Base-by-base conservation (phyloP, 2,329 filamentous ascomycete genomes). In the Pestalotiopsis sp. region DNA sequence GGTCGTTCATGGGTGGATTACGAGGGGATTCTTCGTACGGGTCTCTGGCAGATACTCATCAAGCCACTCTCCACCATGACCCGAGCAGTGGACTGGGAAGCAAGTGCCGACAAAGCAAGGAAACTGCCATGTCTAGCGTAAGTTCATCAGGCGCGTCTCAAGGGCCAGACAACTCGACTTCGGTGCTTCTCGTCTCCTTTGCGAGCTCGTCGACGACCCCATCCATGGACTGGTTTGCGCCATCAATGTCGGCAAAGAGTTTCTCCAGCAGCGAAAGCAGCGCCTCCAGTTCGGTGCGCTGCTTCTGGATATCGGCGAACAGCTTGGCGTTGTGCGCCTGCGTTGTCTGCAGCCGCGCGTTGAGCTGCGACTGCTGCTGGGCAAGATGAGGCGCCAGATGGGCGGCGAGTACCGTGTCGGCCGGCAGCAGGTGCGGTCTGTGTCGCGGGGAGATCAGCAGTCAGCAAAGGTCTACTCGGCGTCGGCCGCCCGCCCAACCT, bases 311-410 rank as follows among this genome's bases (percentile, higher is more conserved):
- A 66, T 85, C 83, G 58, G 83, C 83, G 68, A 84, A 86, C 20
- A 90, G 79, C 5, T 78, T 80, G 14, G 85, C 84, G 75, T 91
- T 91, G 73, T 86, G 83, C 17, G 84, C 81, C 75, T 90, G 87
- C 58, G 83, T 83, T 25, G 86, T 88, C 74, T 87, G 86, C 41
- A 91, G 80, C 61, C 81, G 82, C 9, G 87, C 87, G 75, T 88
- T 88, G 70, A 91, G 84, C 72, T 86, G 84, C 2, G 83, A 84
- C 67, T 86, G 85, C 75, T 90, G 87, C 17, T 83, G 78, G 2
- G 81, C 80, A 4, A 90, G 82, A 65, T 86, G 82, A 0, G 87
- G 86, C 5, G 81, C 77, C 27, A 90, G 80, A 76, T 91, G 89
- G 1, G 88, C 88, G 17, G 81, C 78, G 25, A 90, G 80, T 52